phyloP scores from a whole-genome alignment of 2,329 filamentous ascomycete species.

The Orbilia brochopaga region DNA sequence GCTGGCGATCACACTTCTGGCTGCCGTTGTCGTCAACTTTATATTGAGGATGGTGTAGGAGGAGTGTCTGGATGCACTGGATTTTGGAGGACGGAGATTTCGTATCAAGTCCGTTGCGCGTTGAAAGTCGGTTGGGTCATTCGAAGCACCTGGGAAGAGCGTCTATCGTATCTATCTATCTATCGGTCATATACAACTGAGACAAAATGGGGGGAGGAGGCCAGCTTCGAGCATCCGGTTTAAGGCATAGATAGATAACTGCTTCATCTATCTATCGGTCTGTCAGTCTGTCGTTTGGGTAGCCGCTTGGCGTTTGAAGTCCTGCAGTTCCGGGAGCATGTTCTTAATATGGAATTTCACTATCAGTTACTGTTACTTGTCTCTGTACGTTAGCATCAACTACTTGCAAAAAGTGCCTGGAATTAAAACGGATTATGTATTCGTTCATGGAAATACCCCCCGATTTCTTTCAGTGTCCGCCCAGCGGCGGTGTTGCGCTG shows the following conservation, averaged over 20 bases:
- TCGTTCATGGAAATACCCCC: too few species aligned
- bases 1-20: constrained; percentile 80
- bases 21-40: constrained; percentile 96
- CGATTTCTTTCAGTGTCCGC: too few species aligned
- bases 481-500: too few species aligned
- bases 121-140: too few species aligned
- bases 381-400: not conserved
- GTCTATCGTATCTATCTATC: too few species aligned
- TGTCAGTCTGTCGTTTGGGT: not conserved
- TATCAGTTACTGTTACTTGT: not conserved
- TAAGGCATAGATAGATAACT: constrained; percentile 22
- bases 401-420: not conserved
- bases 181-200: not conserved
- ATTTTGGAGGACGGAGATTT: constrained; percentile 10
- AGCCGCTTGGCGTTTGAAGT: not conserved
- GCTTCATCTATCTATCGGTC: too few species aligned
- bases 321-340: not conserved
- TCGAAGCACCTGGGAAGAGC: too few species aligned
- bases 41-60: constrained; percentile 70
- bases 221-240: constrained; percentile 1
- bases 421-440: too few species aligned
- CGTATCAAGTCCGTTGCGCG: not conserved
- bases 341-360: not conserved
- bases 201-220: not conserved
- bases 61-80: not conserved